Percentiles rank a stretch among this genome's conserved stretches.
These are phyloP conservation scores for Debaryomyces hansenii DNA, from an alignment of 805 yeast genomes.

Conservation along the genomic window DNA sequence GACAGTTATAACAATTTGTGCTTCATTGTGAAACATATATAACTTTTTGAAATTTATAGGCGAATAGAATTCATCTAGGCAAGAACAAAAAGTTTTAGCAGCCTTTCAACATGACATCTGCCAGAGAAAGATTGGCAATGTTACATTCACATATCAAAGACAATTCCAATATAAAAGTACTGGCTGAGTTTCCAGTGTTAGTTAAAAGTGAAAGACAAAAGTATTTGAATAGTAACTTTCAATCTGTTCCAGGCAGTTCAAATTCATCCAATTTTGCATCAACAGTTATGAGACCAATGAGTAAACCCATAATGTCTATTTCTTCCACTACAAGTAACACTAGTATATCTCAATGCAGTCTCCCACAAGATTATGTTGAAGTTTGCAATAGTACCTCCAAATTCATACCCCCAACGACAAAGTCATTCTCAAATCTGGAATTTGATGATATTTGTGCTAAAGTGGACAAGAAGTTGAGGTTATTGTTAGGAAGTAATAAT, in stretches of 20 bases:
- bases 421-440: not conserved
- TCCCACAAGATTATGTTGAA: not conserved
- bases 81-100: not conserved
- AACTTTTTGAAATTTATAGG: too few relatives aligned
- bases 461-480: conserved; percentile 4
- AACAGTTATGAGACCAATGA: not conserved
- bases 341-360: not conserved
- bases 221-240: conserved; percentile 8
- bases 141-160: conserved; percentile 15
- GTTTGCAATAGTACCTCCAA: too few relatives aligned
- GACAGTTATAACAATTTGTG: too few relatives aligned
- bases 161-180: conserved; percentile 4
- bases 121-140: conserved; percentile 17
- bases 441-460: conserved; percentile 5
- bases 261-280: not conserved
- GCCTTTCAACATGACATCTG: conserved; percentile 3
- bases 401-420: not conserved
- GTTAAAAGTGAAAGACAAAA: conserved; percentile 11
- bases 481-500: conserved; percentile 5
- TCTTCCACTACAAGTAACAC: not conserved
- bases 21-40: too few relatives aligned
- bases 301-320: not conserved
- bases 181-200: conserved; percentile 17
- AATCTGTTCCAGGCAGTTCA: not conserved
- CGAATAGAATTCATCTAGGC: too few relatives aligned